Base-by-base conservation (phyloP, 164 flowering plant genomes). In the Chimonanthus praecox region DNA sequence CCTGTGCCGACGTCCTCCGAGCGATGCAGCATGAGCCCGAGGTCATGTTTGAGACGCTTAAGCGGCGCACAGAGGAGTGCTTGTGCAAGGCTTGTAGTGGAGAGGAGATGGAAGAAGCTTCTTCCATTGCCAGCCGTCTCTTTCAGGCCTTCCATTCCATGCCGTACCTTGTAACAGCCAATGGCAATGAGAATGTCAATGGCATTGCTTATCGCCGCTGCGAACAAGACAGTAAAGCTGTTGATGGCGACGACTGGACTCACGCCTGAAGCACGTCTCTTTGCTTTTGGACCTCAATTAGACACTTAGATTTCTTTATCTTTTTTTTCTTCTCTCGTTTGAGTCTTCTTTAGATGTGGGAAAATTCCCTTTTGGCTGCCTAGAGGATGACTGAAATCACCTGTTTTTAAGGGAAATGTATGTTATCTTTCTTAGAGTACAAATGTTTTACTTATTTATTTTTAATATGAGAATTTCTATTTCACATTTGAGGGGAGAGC, bases 11-110 rank as follows among this genome's bases (percentile, higher is more conserved):
- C 49, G 98, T 94, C 69, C 95, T 96, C 67, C 84, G 95, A 71
- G 94, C 78, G 81, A 91, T 94, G 99, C 99, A 92, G 88, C 95
- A 96, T 73, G 97, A 96, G 90, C 99, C 99, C 21, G 91, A 90
- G 87, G 84, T 94, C 76, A 96, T 96, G 99, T 92, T 94, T 73
- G 84, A 91, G 88, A 79, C 92, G 3, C 95, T 96, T 82, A 92
- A 88, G 94, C 90, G 88, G 81, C 84, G 99, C 10, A 89, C 82
- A 3, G 95, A 88, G 82, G 98, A 94, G 43, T 33, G 46, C 43
- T 43, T 33, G 7, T 33, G 69, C 47, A 51, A 15, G 16, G 78
- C 69, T 3, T 72, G 71, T 64, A 74, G 58, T 50, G 74, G 13
- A 11, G 75, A 46, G 16, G 21, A 44, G 44, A 73, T 74, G 62